Conservation (phyloP, 805 yeast genomes). For the Clavispora santaluciae region DNA sequence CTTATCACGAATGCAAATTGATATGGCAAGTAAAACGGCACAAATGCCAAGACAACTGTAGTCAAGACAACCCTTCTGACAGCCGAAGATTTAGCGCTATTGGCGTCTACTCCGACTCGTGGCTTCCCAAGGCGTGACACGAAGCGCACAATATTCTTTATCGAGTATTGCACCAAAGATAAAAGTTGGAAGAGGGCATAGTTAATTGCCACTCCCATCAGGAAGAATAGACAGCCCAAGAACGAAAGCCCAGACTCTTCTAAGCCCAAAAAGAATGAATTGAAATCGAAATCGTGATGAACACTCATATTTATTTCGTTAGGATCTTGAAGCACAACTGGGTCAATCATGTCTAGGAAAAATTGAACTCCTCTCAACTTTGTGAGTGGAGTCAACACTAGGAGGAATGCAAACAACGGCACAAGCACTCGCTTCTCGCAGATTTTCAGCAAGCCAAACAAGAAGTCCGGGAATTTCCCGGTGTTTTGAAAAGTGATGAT, state of each 20-base stretch:
- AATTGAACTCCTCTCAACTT: slow-evolving; percentile 31
- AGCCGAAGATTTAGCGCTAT: neutral
- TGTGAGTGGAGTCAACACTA: slow-evolving; percentile 36
- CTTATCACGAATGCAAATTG: slow-evolving; percentile 70
- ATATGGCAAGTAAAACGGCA: slow-evolving; percentile 68
- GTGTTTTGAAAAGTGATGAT: slow-evolving; percentile 29
- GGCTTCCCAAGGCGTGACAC: neutral
- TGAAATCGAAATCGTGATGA: slow-evolving; percentile 32
- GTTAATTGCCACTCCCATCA: slow-evolving; percentile 43
- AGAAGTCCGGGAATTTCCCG: slow-evolving; percentile 26
- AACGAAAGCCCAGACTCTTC: slow-evolving; percentile 52
- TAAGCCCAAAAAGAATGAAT: slow-evolving; percentile 65
- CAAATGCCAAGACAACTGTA: slow-evolving; percentile 36
- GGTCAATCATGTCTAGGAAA: slow-evolving; percentile 46
- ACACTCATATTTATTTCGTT: slow-evolving; percentile 39
- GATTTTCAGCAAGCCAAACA: slow-evolving; percentile 33
- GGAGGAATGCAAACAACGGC: slow-evolving; percentile 18
- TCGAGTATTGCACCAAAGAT: slow-evolving; percentile 10
- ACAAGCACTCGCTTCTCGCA: slow-evolving; percentile 17
- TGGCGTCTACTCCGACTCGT: neutral
- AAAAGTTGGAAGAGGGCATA: slow-evolving; percentile 27
- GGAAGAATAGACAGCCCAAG: slow-evolving; percentile 53
- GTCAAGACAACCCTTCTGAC: slow-evolving; percentile 24
- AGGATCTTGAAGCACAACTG: slow-evolving; percentile 45
- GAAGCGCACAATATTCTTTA: neutral